Percentiles rank a stretch among this genome's conserved stretches.
Evolutionary conservation across 2,329 filamentous ascomycete species (phyloP).

Genomic region (Fusarium coicis): DNA sequence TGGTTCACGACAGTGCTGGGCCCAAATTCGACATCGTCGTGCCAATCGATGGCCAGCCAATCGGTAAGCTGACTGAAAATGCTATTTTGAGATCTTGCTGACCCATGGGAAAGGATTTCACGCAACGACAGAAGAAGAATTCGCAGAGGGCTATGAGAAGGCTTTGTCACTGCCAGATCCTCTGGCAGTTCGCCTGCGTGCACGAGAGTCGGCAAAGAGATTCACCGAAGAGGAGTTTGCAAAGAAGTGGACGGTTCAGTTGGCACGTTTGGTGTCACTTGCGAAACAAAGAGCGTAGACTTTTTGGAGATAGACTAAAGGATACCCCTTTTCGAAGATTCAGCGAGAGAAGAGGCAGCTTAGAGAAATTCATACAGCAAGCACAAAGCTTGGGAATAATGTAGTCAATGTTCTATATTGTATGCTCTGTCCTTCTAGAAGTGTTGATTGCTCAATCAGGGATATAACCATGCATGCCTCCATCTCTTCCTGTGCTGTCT

Average conservation of each 20-base stretch:
- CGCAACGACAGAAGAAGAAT: constrained; percentile 80
- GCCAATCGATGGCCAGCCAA: constrained; percentile 79
- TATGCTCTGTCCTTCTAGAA: background rate
- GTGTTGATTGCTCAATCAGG: background rate
- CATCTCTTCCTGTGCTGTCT: constrained; percentile 5
- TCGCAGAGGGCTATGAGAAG: constrained; percentile 81
- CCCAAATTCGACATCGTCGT: constrained; percentile 95
- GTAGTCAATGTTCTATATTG: background rate
- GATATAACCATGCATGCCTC: background rate
- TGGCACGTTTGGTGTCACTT: constrained; percentile 74
- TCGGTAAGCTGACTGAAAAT: constrained; percentile 64
- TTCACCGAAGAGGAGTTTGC: constrained; percentile 92
- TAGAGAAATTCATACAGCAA: constrained; percentile 27
- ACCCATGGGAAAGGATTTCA: constrained; percentile 74
- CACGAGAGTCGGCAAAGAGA: constrained; percentile 79
- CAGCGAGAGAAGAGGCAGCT: constrained; percentile 17
- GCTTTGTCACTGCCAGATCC: constrained; percentile 79
- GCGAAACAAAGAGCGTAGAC: constrained; percentile 39
- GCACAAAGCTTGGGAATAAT: background rate
- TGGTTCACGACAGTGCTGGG: constrained; percentile 93
- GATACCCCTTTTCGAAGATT: constrained; percentile 48
- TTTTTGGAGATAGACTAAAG: constrained; percentile 47
- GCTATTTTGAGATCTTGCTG: background rate
- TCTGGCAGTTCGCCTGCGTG: constrained; percentile 78
- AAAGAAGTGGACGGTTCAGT: constrained; percentile 78